Evolutionary conservation across 1,139 yeast species (phyloP), one percentile per base, ranked within the genome.

Genomic region (Hansenula sp.): DNA sequence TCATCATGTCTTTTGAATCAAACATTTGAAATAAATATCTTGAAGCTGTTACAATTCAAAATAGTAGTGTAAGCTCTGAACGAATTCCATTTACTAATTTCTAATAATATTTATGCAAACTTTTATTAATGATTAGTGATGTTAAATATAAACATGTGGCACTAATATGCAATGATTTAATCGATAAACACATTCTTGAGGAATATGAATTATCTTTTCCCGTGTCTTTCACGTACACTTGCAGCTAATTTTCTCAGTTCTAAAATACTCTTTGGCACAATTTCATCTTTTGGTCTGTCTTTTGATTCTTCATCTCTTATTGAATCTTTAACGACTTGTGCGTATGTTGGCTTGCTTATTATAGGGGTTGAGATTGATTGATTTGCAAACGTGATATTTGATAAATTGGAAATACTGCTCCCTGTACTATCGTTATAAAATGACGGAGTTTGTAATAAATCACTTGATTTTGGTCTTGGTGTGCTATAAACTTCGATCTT

Each of bases 401-500:
- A 51, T 21, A 54, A 31, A 36, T 50, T 53, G 3, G 61, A 57
- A n/a, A 57, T 45, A 1, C 50, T 47, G 4, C 58, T 51, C 9
- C 50, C 47, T 32, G 48, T 43, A 5, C 47, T 45, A 21, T 48
- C 48, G 21, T 47, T 52, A 21, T 41, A 43, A 38, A 45, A 57
- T 5, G 59, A 54, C 11, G 61, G 61, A 0, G 61, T 57, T 32
- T 57, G 59, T 11, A 54, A 35, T 27, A 56, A 17, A 11, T 55
- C 55, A 29, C 58, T 53, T 10, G 61, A 57, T 41, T 55, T 57
- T 7, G 60, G 59, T 41, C 57, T 53, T 40, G 61, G 61, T 8
- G 61, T 57, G 31, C 48, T 46, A 39, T 52, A 28, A 27, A 24
- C 40, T 32, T 39, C 33, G 11, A 28, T n/a, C 24, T 32, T 25